A percentile compares a stretch with the other conserved stretches of the same genome.
These are phyloP conservation scores for Moesziomyces globuligerus DNA, from an alignment of 1,284 basidiomycete species.

Conservation along the genomic window DNA sequence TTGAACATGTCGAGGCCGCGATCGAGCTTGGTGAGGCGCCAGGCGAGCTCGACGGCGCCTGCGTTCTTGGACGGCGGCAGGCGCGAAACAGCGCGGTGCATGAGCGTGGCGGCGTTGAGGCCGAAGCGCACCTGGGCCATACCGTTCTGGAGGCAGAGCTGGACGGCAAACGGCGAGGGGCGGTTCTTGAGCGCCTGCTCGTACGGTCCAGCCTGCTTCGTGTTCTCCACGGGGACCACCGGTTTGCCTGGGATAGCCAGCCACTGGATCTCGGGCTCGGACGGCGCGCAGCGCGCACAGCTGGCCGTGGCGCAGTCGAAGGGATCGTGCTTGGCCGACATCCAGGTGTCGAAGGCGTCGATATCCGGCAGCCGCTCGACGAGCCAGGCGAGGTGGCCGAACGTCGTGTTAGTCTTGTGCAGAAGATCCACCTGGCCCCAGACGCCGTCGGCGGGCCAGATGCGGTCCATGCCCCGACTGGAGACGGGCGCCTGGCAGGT, in stretches of 20 bases:
- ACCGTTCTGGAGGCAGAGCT: slow-evolving; percentile 77
- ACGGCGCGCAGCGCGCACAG: slow-evolving; percentile 82
- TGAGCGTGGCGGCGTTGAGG: slow-evolving; percentile 84
- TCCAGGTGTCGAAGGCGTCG: slow-evolving; percentile 39
- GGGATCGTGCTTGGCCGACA: slow-evolving; percentile 30
- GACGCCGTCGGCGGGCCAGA: slow-evolving; percentile 49
- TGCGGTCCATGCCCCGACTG: slow-evolving; percentile 26
- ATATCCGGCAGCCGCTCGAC: slow-evolving; percentile 51
- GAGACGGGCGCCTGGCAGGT: slow-evolving; percentile 43
- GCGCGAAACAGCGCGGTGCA: slow-evolving; percentile 85
- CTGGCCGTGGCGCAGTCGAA: slow-evolving; percentile 52
- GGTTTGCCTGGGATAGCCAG: slow-evolving; percentile 58
- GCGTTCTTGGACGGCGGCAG: slow-evolving; percentile 73
- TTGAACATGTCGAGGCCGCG: slow-evolving; percentile 70
- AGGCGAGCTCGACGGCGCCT: slow-evolving; percentile 71
- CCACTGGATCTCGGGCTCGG: slow-evolving; percentile 81
- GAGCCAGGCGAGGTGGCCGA: slow-evolving; percentile 53
- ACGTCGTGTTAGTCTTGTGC: slow-evolving; percentile 54
- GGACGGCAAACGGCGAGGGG: slow-evolving; percentile 86
- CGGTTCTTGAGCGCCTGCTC: slow-evolving; percentile 81
- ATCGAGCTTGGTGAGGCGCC: slow-evolving; percentile 83
- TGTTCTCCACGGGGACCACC: slow-evolving; percentile 53
- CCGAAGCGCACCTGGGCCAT: slow-evolving; percentile 81
- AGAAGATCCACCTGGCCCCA: slow-evolving; percentile 56
- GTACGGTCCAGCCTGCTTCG: slow-evolving; percentile 55